Evolutionary conservation across 345 rosid species (phyloP), one percentile per base, ranked within the genome.

Genomic region (Populus nigra): DNA sequence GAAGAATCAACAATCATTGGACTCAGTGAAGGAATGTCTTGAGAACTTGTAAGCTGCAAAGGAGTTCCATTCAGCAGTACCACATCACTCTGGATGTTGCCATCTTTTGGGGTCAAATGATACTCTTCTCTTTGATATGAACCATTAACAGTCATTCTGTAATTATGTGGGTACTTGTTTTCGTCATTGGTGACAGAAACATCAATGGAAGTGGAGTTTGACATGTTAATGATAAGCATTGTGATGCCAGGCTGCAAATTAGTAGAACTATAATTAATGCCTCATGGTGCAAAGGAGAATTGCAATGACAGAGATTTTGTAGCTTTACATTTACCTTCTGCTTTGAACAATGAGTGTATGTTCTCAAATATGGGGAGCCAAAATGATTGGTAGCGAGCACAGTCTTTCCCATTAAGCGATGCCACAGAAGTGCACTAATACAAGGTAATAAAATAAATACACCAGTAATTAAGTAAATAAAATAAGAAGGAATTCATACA

Each of bases 21-120:
- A 3, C 85, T 68, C 85, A 89, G 73, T 50, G 73, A 55, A 5
- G 91, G 93, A 61, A 92, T 88, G 16, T 86, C 87, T 0, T n/a
- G 49, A 5, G 77, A 53, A 0, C 80, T 55, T 2, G 89, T 87
- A 31, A 92, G 88, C 73, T 73, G 69, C 77, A 88, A 76, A n/a
- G 88, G 88, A 57, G 68, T 80, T 68, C 88, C 93, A 25, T 92
- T 92, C 20, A 90, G 75, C 16, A 88, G 81, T 29, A 89, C 72
- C 10, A 86, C 90, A 45, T 88, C 90, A 45, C 92, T 92, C 41
- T 78, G 89, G 65, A 92, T 84, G 73, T 92, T 84, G 20, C 90
- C 92, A 31, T 83, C 78, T 76, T 84, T 38, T 0, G 93, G 89
- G 0, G 89, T 90, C 90, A 90, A 78, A 76, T 88, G 92, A 72